These are phyloP conservation scores for Phytophthora pinifolia DNA, from an alignment of 352 stramenopile species.

Conservation along the genomic window DNA sequence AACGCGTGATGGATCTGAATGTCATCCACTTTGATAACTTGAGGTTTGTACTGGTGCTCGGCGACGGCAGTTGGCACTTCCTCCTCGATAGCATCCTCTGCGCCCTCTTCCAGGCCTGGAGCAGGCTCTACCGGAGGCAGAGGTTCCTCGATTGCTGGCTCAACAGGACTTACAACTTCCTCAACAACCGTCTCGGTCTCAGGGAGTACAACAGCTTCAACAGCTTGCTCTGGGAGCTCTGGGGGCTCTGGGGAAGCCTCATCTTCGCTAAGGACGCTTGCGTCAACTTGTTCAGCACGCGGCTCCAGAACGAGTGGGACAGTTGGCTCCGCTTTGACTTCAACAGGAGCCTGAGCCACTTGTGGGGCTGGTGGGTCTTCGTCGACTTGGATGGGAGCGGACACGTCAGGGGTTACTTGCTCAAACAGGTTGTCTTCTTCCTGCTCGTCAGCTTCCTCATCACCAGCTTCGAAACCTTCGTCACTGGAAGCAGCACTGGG, in stretches of 20 bases:
- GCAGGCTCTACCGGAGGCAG: not conserved
- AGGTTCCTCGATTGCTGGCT: slow-evolving; percentile 9
- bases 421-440: not conserved
- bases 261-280: not conserved
- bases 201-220: not conserved
- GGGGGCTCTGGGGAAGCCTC: not conserved
- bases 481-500: not conserved
- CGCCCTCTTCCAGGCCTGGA: not conserved
- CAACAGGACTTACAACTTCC: not conserved
- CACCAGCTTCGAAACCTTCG: not conserved
- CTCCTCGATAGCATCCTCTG: not conserved
- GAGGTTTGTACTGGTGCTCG: slow-evolving; percentile 5
- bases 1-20: slow-evolving; percentile 30
- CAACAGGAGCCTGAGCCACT: not conserved
- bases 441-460: slow-evolving; percentile 9
- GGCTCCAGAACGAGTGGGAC: not conserved
- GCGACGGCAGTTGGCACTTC: not conserved
- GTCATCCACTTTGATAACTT: slow-evolving; percentile 18
- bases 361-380: slow-evolving; percentile 3
- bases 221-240: not conserved
- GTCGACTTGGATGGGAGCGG: slow-evolving; percentile 2
- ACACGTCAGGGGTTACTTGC: slow-evolving; percentile 4
- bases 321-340: slow-evolving; percentile 5
- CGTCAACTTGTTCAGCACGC: slow-evolving; percentile 1
- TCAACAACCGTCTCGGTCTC: not conserved